Conservation (phyloP, 768 basidiomycete genomes). For the Calocybe gangraenosa region DNA sequence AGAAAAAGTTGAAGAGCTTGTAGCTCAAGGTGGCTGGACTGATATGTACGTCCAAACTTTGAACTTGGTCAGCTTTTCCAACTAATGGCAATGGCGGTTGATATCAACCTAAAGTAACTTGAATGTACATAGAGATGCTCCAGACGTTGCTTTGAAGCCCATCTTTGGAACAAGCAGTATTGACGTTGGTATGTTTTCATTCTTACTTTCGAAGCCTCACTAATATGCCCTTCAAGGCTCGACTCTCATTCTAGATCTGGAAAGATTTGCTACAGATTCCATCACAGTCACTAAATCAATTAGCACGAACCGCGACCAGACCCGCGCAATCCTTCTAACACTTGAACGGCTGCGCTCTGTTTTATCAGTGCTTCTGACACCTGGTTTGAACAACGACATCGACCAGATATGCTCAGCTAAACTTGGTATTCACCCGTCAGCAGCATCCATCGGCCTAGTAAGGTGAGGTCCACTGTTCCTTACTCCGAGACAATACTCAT, state of each 20-base stretch:
- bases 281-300: constrained; percentile 48
- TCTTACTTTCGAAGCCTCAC: not conserved
- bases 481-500: constrained; percentile 1
- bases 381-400: constrained; percentile 63
- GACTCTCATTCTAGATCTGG: constrained; percentile 46
- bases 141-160: constrained; percentile 22
- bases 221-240: constrained; percentile 30
- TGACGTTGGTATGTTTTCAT: constrained; percentile 20
- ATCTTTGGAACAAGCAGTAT: constrained; percentile 16
- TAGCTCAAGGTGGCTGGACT: constrained; percentile 70
- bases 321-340: constrained; percentile 37
- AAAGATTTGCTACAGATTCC: constrained; percentile 46
- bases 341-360: constrained; percentile 55
- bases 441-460: constrained; percentile 39
- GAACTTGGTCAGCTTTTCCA: not conserved
- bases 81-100: too few relatives aligned
- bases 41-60: constrained; percentile 53
- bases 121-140: constrained; percentile 14
- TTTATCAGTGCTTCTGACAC: constrained; percentile 63
- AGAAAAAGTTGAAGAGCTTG: constrained; percentile 73
- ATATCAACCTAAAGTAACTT: too few relatives aligned
- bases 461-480: constrained; percentile 33
- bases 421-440: constrained; percentile 42
- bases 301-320: constrained; percentile 40
- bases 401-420: constrained; percentile 63